A percentile compares a stretch with the other conserved stretches of the same genome.
These are phyloP conservation scores for Geum urbanum DNA, from an alignment of 306 rosid genomes.

Conservation along the genomic window DNA sequence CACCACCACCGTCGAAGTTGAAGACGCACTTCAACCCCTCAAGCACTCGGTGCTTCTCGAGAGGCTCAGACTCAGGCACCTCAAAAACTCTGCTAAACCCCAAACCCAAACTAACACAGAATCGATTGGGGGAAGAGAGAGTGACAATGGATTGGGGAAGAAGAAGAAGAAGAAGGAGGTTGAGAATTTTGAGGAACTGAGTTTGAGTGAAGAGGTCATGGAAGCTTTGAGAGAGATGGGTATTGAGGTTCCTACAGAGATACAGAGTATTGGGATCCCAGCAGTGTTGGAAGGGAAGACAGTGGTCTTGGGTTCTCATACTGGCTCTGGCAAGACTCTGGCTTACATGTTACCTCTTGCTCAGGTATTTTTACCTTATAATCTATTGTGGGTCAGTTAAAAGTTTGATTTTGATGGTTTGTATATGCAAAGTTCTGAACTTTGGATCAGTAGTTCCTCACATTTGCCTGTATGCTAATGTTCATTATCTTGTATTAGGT, in stretches of 20 bases:
- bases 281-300: slow-evolving; percentile 74
- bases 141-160: slow-evolving; percentile 26
- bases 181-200: slow-evolving; percentile 64
- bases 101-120: slow-evolving; percentile 16
- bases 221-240: slow-evolving; percentile 69
- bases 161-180: slow-evolving; percentile 36
- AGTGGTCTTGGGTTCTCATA: slow-evolving; percentile 91
- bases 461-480: neutral
- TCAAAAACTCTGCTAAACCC: slow-evolving; percentile 37
- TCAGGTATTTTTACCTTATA: slow-evolving; percentile 46
- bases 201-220: slow-evolving; percentile 68
- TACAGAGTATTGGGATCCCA: slow-evolving; percentile 85
- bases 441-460: neutral
- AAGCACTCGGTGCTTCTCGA: slow-evolving; percentile 74
- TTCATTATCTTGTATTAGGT: neutral
- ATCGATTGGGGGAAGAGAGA: slow-evolving; percentile 16
- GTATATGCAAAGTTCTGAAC: neutral
- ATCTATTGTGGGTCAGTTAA: neutral
- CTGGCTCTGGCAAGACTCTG: slow-evolving; percentile 94
- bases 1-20: slow-evolving; percentile 18
- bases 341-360: slow-evolving; percentile 92
- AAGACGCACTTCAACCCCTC: slow-evolving; percentile 25
- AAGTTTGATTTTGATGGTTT: neutral
- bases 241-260: slow-evolving; percentile 84
- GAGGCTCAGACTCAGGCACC: slow-evolving; percentile 63